phyloP scores from a whole-genome alignment of 345 rosid species.

The Pistacia atlantica region DNA sequence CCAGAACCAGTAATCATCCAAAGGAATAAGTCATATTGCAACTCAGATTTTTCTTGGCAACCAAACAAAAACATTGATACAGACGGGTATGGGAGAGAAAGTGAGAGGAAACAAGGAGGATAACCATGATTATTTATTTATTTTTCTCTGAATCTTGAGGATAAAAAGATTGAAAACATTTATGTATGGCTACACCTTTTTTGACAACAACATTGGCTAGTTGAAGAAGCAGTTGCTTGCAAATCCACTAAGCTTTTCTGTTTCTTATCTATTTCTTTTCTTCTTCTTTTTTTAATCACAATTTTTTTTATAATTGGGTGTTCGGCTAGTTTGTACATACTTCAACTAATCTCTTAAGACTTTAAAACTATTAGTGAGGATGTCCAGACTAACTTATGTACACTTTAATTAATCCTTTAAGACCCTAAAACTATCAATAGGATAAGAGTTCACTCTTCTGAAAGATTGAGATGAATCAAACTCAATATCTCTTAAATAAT shows the following conservation, averaged over 20 bases:
- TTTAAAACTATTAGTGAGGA: too few relatives aligned
- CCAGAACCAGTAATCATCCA: not conserved
- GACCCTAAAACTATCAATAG: not conserved
- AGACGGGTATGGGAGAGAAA: not conserved
- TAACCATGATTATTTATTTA: not conserved
- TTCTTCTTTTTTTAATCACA: not conserved
- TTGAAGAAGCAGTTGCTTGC: conserved; percentile 20
- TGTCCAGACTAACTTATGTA: too few relatives aligned
- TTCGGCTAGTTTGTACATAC: too few relatives aligned
- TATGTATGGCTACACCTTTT: conserved; percentile 20
- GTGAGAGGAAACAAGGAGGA: not conserved
- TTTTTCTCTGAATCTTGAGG: not conserved
- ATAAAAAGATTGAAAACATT: conserved; percentile 26
- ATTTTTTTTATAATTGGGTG: too few relatives aligned
- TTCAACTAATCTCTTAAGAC: too few relatives aligned
- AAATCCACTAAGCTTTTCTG: not conserved
- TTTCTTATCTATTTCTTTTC: not conserved
- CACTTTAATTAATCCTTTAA: too few relatives aligned
- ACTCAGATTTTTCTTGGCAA: not conserved
- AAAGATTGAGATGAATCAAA: too few relatives aligned
- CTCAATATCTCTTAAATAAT: too few relatives aligned
- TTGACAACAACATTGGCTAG: conserved; percentile 11
- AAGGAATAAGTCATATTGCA: not conserved
- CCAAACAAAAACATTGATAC: conserved; percentile 15
- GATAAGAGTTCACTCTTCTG: too few relatives aligned